A percentile compares a stretch with the other conserved stretches of the same genome.
phyloP scores from a whole-genome alignment of 495 filamentous ascomycete species.

The Penicillium bialowiezense region DNA sequence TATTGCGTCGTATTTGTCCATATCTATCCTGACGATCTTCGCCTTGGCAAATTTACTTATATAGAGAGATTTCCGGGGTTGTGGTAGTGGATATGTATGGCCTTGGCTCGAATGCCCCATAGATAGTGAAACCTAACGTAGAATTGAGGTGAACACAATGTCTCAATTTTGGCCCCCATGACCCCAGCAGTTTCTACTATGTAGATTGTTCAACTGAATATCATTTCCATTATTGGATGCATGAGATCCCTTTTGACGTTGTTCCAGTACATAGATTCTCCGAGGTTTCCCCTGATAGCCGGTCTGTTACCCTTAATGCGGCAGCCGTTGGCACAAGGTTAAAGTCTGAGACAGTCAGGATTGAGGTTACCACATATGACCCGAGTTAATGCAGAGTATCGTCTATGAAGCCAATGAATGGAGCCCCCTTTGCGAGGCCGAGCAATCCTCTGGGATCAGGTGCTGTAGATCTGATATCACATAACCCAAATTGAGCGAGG shows the following conservation, averaged over 20 bases:
- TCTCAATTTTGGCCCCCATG: not conserved
- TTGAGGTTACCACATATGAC: not conserved
- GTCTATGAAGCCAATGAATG: too few species aligned
- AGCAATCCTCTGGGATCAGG: too few species aligned
- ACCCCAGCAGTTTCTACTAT: not conserved
- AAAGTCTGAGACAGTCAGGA: not conserved
- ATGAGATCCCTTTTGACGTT: too few species aligned
- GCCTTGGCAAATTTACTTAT: not conserved
- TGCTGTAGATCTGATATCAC: too few species aligned
- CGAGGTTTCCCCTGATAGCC: conserved; percentile 5
- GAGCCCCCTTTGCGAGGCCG: too few species aligned
- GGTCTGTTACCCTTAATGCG: not conserved
- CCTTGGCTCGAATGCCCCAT: conserved; percentile 1
- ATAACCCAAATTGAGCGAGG: too few species aligned
- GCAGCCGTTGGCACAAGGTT: not conserved
- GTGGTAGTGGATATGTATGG: not conserved
- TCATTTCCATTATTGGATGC: not conserved
- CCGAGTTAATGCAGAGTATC: not conserved
- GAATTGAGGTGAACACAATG: conserved; percentile 1
- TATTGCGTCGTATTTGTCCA: too few species aligned
- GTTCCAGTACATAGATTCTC: not conserved
- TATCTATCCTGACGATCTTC: too few species aligned
- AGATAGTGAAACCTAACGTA: not conserved
- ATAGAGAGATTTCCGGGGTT: not conserved
- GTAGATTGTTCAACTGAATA: not conserved